Base-by-base conservation (phyloP, 306 rosid species). In the Glycine latifolia region DNA sequence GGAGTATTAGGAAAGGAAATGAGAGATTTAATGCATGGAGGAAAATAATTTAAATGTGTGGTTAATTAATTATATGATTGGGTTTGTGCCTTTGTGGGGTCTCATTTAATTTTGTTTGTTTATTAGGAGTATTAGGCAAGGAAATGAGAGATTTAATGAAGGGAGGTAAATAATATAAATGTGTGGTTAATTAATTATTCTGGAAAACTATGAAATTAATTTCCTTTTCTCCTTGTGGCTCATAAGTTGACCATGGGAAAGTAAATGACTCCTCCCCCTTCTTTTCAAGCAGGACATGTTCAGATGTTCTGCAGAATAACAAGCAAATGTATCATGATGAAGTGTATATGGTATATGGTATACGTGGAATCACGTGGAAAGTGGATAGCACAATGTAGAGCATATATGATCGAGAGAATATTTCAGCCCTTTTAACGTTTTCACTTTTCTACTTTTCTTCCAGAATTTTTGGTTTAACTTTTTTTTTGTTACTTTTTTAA, bases 351-450 rank as follows among this genome's bases (percentile, higher is more conserved):
- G 80, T 80, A 43, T 69, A 37, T 74, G 74, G 88, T 83, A 80
- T 85, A 73, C 86, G 91, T 89, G 90, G 94, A 87, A 75, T 87
- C 88, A 89, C 89, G 88, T 85, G 89, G 85, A 90, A 86, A 86
- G 92, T 85, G 85, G 89, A 80, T 81, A 16, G 81, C 72, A 78
- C 83, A 68, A 61, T 81, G 71, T 74, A 77, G 71, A 73, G 62
- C 80, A 84, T 86, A 58, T 58, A 76, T 80, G 26, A 82, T 76
- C 35, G 53, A 67, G 69, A 70, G 71, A 61, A 79, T 83, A 83
- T 85, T 73, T 84, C 75, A 50, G 43, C 43, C 41, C 82, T 79
- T 83, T 82, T 50, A 12, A 53, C 50, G 76, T 71, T 87, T 81
- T 79, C 75, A 15, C 58, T 67, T 84, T 66, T 75, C 46, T 74